These are phyloP conservation scores for Leucoagaricus sp. DNA, from an alignment of 1,284 basidiomycete genomes.

Conservation along the genomic window DNA sequence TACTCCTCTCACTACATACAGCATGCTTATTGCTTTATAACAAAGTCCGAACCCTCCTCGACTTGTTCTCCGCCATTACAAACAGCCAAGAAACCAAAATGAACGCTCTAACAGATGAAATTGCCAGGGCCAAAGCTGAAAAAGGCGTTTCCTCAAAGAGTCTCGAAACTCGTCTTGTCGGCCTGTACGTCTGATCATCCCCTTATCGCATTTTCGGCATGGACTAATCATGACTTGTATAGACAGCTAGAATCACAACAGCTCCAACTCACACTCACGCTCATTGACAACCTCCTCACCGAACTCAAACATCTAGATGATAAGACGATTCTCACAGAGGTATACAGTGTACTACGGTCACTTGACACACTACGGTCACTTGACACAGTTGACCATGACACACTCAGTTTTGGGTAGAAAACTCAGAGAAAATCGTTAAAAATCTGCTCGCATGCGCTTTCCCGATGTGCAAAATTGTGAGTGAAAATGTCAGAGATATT, in stretches of 20 bases:
- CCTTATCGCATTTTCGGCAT: neutral
- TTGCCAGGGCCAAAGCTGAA: constrained; percentile 90
- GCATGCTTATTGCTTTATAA: constrained; percentile 14
- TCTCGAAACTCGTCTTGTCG: constrained; percentile 88
- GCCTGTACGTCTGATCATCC: constrained; percentile 60
- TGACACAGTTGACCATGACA: too few species aligned
- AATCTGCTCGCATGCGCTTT: too few species aligned
- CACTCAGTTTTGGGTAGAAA: too few species aligned
- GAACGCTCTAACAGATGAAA: constrained; percentile 85
- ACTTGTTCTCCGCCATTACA: constrained; percentile 83
- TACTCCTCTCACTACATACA: neutral
- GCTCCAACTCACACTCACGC: constrained; percentile 78
- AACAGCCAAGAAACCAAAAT: constrained; percentile 83
- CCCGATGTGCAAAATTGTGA: too few species aligned
- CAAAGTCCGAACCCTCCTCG: constrained; percentile 90
- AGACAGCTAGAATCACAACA: constrained; percentile 80
- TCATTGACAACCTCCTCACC: constrained; percentile 85
- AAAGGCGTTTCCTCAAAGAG: constrained; percentile 95
- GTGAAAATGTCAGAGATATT: too few species aligned
- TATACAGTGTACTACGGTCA: too few species aligned
- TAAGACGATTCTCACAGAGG: constrained; percentile 97
- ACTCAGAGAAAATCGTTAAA: too few species aligned
- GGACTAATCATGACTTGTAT: neutral
- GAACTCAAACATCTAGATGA: constrained; percentile 95
- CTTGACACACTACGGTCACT: too few species aligned